phyloP scores from a whole-genome alignment of 306 rosid species.

The Abrus precatorius region DNA sequence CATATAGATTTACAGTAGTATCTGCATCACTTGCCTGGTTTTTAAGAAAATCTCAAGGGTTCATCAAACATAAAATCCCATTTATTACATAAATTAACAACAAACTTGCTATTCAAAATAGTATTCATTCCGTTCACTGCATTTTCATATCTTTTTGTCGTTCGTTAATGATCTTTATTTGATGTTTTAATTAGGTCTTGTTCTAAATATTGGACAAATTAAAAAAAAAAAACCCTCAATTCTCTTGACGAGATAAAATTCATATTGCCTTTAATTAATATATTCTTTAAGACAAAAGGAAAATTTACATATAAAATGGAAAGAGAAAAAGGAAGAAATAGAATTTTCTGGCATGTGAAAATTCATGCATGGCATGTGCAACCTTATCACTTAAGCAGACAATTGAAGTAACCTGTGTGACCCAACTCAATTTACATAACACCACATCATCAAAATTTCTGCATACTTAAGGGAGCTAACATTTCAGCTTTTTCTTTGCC shows the following conservation, averaged over 20 bases:
- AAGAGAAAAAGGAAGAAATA: background rate
- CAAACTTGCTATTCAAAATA: background rate
- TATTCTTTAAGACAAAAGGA: background rate
- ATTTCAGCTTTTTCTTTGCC: slow-evolving; percentile 20
- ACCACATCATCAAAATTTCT: slow-evolving; percentile 25
- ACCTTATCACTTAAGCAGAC: slow-evolving; percentile 48
- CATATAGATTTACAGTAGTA: background rate
- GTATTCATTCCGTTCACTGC: background rate
- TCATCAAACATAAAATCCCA: background rate
- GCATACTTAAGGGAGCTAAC: background rate
- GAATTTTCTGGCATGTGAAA: background rate
- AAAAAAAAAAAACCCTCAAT: background rate
- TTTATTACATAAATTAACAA: background rate
- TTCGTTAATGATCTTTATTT: background rate
- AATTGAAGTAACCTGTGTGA: slow-evolving; percentile 36
- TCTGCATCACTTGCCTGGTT: background rate
- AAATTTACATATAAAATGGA: background rate
- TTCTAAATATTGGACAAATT: background rate
- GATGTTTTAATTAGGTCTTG: background rate
- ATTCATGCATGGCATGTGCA: slow-evolving; percentile 55
- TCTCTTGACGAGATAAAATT: background rate
- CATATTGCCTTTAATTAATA: background rate
- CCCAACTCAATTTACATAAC: slow-evolving; percentile 40
- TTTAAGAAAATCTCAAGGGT: background rate
- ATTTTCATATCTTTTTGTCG: background rate